A percentile compares a stretch with the other conserved stretches of the same genome.
phyloP scores from a whole-genome alignment of 352 stramenopile species.

The Nothophytophthora sp. region DNA sequence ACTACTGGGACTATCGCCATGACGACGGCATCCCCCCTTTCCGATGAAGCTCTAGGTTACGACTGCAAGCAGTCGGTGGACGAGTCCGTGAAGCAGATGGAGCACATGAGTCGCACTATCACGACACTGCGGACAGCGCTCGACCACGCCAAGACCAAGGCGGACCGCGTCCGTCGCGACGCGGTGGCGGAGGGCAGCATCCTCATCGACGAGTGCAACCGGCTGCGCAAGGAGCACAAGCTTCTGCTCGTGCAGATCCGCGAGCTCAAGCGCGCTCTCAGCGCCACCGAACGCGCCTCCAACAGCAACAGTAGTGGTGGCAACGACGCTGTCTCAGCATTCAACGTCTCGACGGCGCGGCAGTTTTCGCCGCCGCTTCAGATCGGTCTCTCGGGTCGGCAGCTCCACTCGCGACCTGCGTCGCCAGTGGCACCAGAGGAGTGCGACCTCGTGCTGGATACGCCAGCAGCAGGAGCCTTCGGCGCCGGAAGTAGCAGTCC shows the following conservation, averaged over 20 bases:
- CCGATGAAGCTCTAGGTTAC: slow-evolving; percentile 61
- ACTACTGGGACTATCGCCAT: not conserved
- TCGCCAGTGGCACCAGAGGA: slow-evolving; percentile 16
- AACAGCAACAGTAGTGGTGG: slow-evolving; percentile 6
- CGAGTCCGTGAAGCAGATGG: slow-evolving; percentile 78
- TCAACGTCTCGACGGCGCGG: slow-evolving; percentile 7
- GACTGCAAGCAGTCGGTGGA: slow-evolving; percentile 77
- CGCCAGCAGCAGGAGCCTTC: too few species aligned
- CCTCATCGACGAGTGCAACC: slow-evolving; percentile 82
- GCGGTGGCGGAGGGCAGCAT: slow-evolving; percentile 77
- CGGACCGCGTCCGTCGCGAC: slow-evolving; percentile 67
- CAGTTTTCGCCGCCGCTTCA: slow-evolving; percentile 8
- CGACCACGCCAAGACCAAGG: slow-evolving; percentile 71
- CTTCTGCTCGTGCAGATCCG: slow-evolving; percentile 59
- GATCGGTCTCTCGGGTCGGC: slow-evolving; percentile 36
- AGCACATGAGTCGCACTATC: slow-evolving; percentile 82
- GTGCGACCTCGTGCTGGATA: slow-evolving; percentile 26
- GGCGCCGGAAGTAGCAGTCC: slow-evolving; percentile 1
- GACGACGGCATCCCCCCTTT: slow-evolving; percentile 4
- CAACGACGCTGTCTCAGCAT: not conserved
- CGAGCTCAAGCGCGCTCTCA: slow-evolving; percentile 46
- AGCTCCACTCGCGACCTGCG: slow-evolving; percentile 18
- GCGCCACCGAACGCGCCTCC: not conserved
- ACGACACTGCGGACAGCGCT: slow-evolving; percentile 57
- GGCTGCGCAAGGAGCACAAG: slow-evolving; percentile 78